Conservation (phyloP, 2,329 filamentous ascomycete genomes). For the Beauveria scarabaeidicola region DNA sequence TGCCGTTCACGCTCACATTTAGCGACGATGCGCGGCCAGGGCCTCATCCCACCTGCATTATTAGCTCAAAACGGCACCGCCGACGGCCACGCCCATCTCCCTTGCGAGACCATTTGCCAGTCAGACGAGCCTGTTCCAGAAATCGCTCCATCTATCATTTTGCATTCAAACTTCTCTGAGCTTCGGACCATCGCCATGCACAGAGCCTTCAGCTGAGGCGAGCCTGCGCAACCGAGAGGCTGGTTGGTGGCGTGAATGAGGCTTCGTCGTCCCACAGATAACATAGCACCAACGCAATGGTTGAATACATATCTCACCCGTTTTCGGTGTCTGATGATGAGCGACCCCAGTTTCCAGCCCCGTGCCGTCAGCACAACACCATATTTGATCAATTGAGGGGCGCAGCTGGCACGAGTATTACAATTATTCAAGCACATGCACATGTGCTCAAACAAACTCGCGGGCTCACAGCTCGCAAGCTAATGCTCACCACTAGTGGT, state of each 20-base stretch:
- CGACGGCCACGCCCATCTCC: neutral
- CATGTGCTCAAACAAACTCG: neutral
- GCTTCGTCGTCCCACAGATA: conserved; percentile 5
- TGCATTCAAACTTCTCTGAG: neutral
- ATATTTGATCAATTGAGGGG: neutral
- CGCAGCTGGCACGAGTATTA: neutral
- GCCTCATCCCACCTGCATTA: neutral
- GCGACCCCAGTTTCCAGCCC: neutral
- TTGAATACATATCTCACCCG: neutral
- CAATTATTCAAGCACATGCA: neutral
- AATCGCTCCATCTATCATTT: neutral
- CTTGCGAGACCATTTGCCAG: neutral
- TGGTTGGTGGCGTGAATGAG: neutral
- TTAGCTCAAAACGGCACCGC: neutral
- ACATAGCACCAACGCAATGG: no score
- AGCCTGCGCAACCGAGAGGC: neutral
- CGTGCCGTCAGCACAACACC: neutral
- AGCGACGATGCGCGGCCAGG: conserved; percentile 2
- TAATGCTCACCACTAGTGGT: neutral
- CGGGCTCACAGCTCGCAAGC: neutral
- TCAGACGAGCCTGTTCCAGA: neutral
- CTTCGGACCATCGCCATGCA: conserved; percentile 1
- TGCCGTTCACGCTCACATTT: neutral
- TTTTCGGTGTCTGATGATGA: neutral
- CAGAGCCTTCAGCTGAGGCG: conserved; percentile 8